These are phyloP conservation scores for Tremella mesenterica DNA, from an alignment of 768 basidiomycete species.

Conservation along the genomic window DNA sequence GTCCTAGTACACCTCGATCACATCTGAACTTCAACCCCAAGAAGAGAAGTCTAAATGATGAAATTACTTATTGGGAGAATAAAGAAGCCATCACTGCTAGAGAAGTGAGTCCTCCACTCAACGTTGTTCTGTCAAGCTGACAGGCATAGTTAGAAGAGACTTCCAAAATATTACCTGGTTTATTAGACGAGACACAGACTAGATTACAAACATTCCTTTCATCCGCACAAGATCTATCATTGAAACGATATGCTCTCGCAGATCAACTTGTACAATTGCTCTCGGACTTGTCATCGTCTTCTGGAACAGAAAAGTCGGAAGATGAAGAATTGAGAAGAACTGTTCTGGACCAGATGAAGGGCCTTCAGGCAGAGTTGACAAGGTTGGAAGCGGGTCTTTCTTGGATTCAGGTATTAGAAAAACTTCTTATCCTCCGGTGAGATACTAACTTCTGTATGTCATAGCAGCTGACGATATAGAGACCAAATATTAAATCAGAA, in stretches of 20 bases:
- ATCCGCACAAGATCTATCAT: constrained; percentile 63
- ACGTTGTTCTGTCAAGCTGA: background rate
- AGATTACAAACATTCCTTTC: constrained; percentile 52
- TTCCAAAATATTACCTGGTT: constrained; percentile 33
- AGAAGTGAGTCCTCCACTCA: constrained; percentile 15
- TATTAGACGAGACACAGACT: constrained; percentile 51
- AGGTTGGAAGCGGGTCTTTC: constrained; percentile 66
- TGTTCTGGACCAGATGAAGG: constrained; percentile 73
- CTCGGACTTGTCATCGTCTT: constrained; percentile 54
- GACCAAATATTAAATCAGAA: constrained; percentile 50
- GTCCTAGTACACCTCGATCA: constrained; percentile 10
- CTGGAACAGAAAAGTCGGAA: constrained; percentile 42
- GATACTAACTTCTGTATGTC: constrained; percentile 12
- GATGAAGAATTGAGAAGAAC: constrained; percentile 42
- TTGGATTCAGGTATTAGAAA: constrained; percentile 68
- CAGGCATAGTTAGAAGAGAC: constrained; percentile 27
- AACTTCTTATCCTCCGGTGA: constrained; percentile 64
- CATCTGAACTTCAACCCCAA: too few species aligned
- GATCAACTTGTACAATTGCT: constrained; percentile 68
- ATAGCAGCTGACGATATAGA: constrained; percentile 46
- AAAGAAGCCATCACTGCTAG: constrained; percentile 12
- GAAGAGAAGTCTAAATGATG: constrained; percentile 23
- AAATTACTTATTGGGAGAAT: constrained; percentile 32
- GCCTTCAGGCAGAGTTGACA: constrained; percentile 63
- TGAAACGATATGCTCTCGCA: constrained; percentile 64